A percentile compares a stretch with the other conserved stretches of the same genome.
Evolutionary conservation across 805 yeast species (phyloP).

Genomic region (Hanseniaspora meyeri): DNA sequence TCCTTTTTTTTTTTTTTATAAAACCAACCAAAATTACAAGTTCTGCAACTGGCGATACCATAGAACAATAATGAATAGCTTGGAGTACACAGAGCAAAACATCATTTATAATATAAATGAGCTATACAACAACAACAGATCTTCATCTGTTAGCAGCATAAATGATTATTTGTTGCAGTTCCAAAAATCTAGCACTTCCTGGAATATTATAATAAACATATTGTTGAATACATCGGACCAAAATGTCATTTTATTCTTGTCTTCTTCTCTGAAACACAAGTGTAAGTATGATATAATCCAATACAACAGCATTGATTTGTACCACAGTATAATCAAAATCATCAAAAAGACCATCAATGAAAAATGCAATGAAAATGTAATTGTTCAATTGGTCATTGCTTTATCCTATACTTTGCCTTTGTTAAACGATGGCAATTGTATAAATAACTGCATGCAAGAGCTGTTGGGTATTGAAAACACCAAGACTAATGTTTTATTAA

Average conservation of each 20-base stretch:
- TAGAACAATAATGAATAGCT: not conserved
- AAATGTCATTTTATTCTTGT: slow-evolving; percentile 61
- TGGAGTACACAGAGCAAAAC: not conserved
- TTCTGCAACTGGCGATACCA: not conserved
- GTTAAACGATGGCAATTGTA: slow-evolving; percentile 56
- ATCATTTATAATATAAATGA: not conserved
- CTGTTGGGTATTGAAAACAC: slow-evolving; percentile 35
- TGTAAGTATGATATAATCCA: slow-evolving; percentile 76
- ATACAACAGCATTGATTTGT: slow-evolving; percentile 40
- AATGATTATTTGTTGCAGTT: slow-evolving; percentile 56
- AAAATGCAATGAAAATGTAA: slow-evolving; percentile 37
- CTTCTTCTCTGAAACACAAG: slow-evolving; percentile 80
- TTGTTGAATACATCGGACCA: slow-evolving; percentile 26
- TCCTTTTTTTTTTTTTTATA: not conserved
- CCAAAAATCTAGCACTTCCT: slow-evolving; percentile 72
- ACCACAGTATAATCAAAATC: slow-evolving; percentile 31
- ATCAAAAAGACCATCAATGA: not conserved
- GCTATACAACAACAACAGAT: slow-evolving; percentile 8
- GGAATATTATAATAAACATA: slow-evolving; percentile 56
- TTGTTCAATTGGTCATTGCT: slow-evolving; percentile 72
- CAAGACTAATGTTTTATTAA: slow-evolving; percentile 38
- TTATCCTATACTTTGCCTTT: slow-evolving; percentile 72
- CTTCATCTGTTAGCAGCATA: slow-evolving; percentile 32
- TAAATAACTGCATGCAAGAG: slow-evolving; percentile 37
- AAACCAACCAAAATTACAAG: not conserved